Percentiles rank a stretch among this genome's conserved stretches.
Evolutionary conservation across 768 basidiomycete species (phyloP).

Genomic region (Fistulinella prunicolor): DNA sequence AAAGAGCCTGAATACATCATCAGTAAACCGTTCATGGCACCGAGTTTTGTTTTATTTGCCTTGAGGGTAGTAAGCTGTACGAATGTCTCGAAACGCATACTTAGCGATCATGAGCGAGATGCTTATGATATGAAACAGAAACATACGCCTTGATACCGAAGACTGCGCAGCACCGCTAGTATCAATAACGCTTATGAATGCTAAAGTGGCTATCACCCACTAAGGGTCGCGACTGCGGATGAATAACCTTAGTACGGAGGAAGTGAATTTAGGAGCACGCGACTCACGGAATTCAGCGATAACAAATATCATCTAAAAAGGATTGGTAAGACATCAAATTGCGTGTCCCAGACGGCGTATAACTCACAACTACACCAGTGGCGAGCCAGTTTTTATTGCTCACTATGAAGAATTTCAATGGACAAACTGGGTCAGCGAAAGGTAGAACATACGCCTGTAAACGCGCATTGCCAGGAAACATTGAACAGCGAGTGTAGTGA

Average conservation of each 20-base stretch:
- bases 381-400: slow-evolving; percentile 48
- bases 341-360: not conserved
- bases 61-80: slow-evolving; percentile 44
- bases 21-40: not conserved
- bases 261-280: too few species aligned
- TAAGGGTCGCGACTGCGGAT: slow-evolving; percentile 31
- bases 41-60: slow-evolving; percentile 22
- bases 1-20: slow-evolving; percentile 30
- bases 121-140: not conserved
- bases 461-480: slow-evolving; percentile 54
- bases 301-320: slow-evolving; percentile 32
- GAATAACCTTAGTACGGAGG: slow-evolving; percentile 7
- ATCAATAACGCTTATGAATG: slow-evolving; percentile 5
- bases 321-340: not conserved
- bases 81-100: slow-evolving; percentile 45
- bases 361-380: slow-evolving; percentile 35
- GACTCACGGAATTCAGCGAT: slow-evolving; percentile 41
- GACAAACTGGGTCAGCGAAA: not conserved
- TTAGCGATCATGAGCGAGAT: slow-evolving; percentile 21
- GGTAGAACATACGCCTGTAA: slow-evolving; percentile 41
- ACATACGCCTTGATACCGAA: slow-evolving; percentile 38
- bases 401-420: slow-evolving; percentile 33
- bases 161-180: slow-evolving; percentile 23
- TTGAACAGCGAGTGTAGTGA: slow-evolving; percentile 58
- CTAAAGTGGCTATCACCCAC: slow-evolving; percentile 22